Evolutionary conservation across 1,284 basidiomycete species (phyloP), one percentile per base, ranked within the genome.

Genomic region (Porodaedalea pini): DNA sequence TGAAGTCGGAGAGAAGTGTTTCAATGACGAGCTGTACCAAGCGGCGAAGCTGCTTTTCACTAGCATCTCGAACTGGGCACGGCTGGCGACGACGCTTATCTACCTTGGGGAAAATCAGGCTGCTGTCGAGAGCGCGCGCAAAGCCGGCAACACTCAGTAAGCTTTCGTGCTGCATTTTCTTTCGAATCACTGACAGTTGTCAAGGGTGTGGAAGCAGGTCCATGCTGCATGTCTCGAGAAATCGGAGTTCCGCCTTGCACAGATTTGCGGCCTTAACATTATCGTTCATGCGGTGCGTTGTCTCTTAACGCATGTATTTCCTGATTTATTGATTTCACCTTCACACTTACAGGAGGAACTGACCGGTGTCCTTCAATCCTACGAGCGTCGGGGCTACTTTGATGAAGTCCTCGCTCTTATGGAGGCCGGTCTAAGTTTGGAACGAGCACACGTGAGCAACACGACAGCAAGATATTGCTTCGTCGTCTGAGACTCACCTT

Each of bases 161-260:
- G 86, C 77, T 56, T 40, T 53, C 31, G 13, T 19, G 25, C 19
- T 10, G 19, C 10, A 2, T 23, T 29, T 36, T n/a, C 31, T 50
- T 45, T 40, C 47, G 37, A 61, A 10, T 49, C 58, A 45, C 51
- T 67, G 47, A 66, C 53, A 31, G 7, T 40, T 50, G 19, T 21
- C 15, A 34, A 91, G 90, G 73, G 97, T 99, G n/a, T 99, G 97
- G 97, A 98, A 98, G 76, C 97, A 99, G 73, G 97, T 99, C 59
- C 96, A 99, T 66, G 92, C 94, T 21, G 97, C 97, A 40, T 99
- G 97, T 75, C 86, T 99, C 56, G 94, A 97, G 78, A 98, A 98
- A 78, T 78, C 83, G 63, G 97, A 99, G 71, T 99, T 98, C 84
- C 90, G 94, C 64, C 74, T 98, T 68, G 95, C 97, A 17, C 95